Evolutionary conservation across 2,329 filamentous ascomycete genomes (phyloP).

Genomic region (Aotearoamyces nothofagi): DNA sequence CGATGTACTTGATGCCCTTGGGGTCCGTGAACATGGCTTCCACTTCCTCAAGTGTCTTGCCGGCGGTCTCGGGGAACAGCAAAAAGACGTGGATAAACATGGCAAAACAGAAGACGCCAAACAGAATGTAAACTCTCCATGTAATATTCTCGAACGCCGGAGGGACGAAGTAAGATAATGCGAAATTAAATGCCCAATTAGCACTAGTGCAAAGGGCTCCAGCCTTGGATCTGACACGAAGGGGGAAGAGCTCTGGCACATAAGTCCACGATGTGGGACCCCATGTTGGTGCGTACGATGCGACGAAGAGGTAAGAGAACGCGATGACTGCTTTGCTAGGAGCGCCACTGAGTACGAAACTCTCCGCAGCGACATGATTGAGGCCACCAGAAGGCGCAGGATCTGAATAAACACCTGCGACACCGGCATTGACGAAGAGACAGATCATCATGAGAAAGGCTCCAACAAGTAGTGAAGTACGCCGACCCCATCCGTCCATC

Average conservation of each 20-base stretch:
- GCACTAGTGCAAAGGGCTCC: constrained; percentile 34
- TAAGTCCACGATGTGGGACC: constrained; percentile 29
- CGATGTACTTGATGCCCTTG: constrained; percentile 2
- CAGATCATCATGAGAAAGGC: constrained; percentile 22
- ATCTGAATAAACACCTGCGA: constrained; percentile 16
- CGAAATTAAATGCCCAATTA: constrained; percentile 36
- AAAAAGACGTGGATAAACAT: constrained; percentile 37
- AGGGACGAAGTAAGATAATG: constrained; percentile 31
- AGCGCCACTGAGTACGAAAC: constrained; percentile 2
- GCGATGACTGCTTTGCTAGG: constrained; percentile 44
- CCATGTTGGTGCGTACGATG: constrained; percentile 30
- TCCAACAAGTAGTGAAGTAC: constrained; percentile 48
- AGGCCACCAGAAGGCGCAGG: too few species aligned
- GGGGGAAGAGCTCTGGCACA: constrained; percentile 31
- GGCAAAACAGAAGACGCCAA: constrained; percentile 33
- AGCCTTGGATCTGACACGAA: constrained; percentile 34
- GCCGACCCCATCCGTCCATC: constrained; percentile 64
- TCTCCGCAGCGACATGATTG: neutral
- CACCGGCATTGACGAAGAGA: constrained; percentile 29
- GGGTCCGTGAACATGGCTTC: constrained; percentile 28
- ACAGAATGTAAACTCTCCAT: constrained; percentile 36
- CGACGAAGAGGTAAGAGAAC: constrained; percentile 50
- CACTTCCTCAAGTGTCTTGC: constrained; percentile 38
- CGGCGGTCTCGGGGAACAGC: constrained; percentile 38
- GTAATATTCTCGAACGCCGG: constrained; percentile 28